These are phyloP conservation scores for Phaeolepiota aurea DNA, from an alignment of 768 basidiomycete genomes.

Conservation along the genomic window DNA sequence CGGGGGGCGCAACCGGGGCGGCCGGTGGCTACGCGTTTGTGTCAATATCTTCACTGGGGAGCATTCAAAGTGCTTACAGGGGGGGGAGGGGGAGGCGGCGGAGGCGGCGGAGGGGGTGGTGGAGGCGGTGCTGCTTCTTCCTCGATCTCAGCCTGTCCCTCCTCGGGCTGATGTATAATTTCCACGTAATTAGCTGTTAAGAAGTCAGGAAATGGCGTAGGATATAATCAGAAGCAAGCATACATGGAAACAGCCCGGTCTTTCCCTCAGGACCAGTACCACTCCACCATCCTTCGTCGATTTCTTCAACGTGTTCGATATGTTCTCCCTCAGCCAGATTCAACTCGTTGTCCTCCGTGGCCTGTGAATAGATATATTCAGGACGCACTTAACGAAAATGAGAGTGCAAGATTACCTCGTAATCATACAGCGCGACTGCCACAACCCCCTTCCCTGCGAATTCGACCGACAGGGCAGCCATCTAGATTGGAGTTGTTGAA, in stretches of 20 bases:
- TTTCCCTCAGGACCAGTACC: constrained; percentile 67
- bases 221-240: constrained; percentile 11
- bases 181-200: constrained; percentile 80
- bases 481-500: constrained; percentile 9
- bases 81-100: constrained; percentile 38
- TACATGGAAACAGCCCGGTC: constrained; percentile 81
- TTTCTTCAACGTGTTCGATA: constrained; percentile 74
- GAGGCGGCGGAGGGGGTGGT: constrained; percentile 50
- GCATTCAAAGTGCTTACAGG: constrained; percentile 25
- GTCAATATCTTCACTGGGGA: not conserved
- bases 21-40: constrained; percentile 14
- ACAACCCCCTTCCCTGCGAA: constrained; percentile 40
- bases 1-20: constrained; percentile 32
- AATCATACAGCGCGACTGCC: constrained; percentile 76
- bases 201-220: not conserved
- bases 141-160: constrained; percentile 24
- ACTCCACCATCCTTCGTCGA: constrained; percentile 91
- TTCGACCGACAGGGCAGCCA: constrained; percentile 22
- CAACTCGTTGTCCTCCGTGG: constrained; percentile 85
- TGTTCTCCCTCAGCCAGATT: constrained; percentile 70
- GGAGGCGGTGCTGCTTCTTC: constrained; percentile 39
- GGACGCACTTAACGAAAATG: not conserved
- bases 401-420: constrained; percentile 42
- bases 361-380: constrained; percentile 26
- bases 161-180: constrained; percentile 44